Percentiles rank a stretch among this genome's conserved stretches.
phyloP scores from a whole-genome alignment of 768 basidiomycete species.

The Suillus paluster region DNA sequence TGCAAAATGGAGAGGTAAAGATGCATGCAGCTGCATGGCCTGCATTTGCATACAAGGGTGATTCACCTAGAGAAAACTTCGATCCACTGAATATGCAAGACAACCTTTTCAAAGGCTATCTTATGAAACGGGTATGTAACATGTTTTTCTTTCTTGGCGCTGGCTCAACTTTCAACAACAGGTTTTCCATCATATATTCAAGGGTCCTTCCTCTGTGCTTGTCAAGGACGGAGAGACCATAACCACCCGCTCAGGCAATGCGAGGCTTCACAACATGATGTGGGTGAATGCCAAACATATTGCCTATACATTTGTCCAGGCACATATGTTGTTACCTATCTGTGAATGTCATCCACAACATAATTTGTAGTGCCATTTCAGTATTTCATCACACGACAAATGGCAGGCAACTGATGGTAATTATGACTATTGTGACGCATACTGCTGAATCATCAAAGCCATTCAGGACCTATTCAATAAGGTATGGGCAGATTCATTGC shows the following conservation, averaged over 20 bases:
- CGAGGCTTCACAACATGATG: conserved; percentile 5
- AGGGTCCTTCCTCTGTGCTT: neutral
- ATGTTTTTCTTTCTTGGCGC: neutral
- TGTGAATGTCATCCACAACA: neutral
- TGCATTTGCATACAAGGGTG: conserved; percentile 8
- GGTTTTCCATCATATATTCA: neutral
- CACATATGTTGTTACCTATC: neutral
- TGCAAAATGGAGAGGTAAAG: neutral
- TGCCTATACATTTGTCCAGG: conserved; percentile 6
- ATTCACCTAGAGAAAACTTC: conserved; percentile 5
- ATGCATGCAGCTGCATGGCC: conserved; percentile 1
- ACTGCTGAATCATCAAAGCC: conserved; percentile 4
- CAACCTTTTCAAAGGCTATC: conserved; percentile 4
- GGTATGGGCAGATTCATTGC: neutral
- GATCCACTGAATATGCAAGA: neutral
- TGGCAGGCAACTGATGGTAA: conserved; percentile 8
- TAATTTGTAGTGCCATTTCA: conserved; percentile 1
- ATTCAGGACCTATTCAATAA: neutral
- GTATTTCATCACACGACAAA: neutral
- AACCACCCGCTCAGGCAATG: neutral
- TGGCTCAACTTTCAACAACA: neutral
- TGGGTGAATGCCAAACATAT: conserved; percentile 11
- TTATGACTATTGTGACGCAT: conserved; percentile 8
- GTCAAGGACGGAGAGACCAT: neutral
- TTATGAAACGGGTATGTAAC: neutral